Base-by-base conservation (phyloP, 1,139 yeast genomes). In the Waltiozyma sp. region DNA sequence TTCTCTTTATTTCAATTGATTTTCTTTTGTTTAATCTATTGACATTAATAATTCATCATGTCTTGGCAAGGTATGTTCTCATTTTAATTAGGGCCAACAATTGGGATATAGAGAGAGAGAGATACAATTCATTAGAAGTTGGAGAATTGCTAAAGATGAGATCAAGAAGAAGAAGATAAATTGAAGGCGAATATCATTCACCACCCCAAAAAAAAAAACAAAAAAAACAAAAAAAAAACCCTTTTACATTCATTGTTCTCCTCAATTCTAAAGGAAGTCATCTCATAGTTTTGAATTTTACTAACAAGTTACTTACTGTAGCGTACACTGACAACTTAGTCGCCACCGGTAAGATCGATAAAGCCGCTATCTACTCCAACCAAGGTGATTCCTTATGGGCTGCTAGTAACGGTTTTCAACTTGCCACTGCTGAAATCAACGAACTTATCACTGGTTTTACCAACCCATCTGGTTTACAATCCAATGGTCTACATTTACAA, bases 311-410 rank as follows among this genome's bases (percentile, higher is more conserved):
- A 9, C 35, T 34, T 4, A 16, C 18, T 11, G 69, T 66, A 80
- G 96, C 96, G 48, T 91, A 91, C 73, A 88, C 96, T 48, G 97
- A 91, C 63, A 88, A 88, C 66, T 77, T 91, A 55, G 69, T 83
- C 55, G 83, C 80, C 45, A 81, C 96, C 45, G 87, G 87, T 52
- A 86, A 85, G 64, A 72, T 91, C 55, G 96, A 89, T 68, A 79
- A 80, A 64, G 96, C 97, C 34, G 93, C 94, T 41, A 78, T 91
- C 56, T 88, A 84, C 68, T 89, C 96, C 15, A 80, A 84, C 54
- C 96, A 94, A 13, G 98, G 98, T 39, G 96, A 89, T 63, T 76
- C 95, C 33, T 76, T 80, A 46, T 91, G 98, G 98, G 97, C 98
- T 23, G 77, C 81, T 57, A 72, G 94, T 21, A 73, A 85, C 46